phyloP scores from a whole-genome alignment of 2,329 filamentous ascomycete species.

The Ceratocystis ficicola region DNA sequence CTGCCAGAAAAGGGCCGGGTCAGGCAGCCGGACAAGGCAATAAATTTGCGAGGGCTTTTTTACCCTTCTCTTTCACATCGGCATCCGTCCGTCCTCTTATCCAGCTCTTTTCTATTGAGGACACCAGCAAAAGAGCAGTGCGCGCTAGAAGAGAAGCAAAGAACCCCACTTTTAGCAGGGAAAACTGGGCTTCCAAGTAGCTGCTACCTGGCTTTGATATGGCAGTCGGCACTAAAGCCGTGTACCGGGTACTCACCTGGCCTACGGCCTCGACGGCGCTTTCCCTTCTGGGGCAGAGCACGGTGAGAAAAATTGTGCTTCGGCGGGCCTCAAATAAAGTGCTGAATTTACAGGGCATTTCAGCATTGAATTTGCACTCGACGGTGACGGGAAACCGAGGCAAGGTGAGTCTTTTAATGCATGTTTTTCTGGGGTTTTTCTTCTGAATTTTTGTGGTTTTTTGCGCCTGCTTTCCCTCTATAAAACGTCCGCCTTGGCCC shows the following conservation, averaged over 20 bases:
- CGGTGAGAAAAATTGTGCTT: constrained; percentile 6
- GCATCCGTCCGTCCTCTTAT: neutral
- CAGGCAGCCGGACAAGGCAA: neutral
- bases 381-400: neutral
- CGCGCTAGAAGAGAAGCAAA: neutral
- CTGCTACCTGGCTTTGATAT: neutral
- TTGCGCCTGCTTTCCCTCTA: neutral
- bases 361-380: neutral
- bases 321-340: constrained; percentile 8
- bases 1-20: neutral
- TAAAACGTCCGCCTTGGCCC: neutral
- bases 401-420: constrained; percentile 1
- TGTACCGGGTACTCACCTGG: neutral
- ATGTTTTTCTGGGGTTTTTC: neutral
- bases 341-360: neutral
- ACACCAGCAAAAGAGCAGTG: constrained; percentile 1
- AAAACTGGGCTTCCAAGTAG: constrained; percentile 8
- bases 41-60: neutral
- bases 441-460: neutral
- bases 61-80: neutral
- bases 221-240: neutral
- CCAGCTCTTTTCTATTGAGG: neutral
- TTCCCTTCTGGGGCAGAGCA: constrained; percentile 7
- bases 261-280: neutral
- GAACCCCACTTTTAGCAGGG: neutral